Percentiles rank a stretch among this genome's conserved stretches.
These are phyloP conservation scores for Candida stauntonica DNA, from an alignment of 805 yeast species.

Conservation along the genomic window DNA sequence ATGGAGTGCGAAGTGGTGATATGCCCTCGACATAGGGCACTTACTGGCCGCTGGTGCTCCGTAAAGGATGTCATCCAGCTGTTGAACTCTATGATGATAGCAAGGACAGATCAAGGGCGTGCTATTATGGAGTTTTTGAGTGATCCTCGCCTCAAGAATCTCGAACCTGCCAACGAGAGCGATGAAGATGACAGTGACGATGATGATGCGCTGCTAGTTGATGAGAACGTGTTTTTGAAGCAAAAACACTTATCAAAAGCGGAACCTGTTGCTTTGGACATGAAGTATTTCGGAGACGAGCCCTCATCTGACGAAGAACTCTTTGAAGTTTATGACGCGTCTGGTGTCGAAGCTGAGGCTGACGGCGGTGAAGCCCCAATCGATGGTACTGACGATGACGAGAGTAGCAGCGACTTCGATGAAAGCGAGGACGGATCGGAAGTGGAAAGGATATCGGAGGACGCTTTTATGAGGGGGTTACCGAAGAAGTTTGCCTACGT, in stretches of 20 bases:
- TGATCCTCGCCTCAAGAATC: slow-evolving; percentile 2
- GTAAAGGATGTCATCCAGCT: slow-evolving; percentile 20
- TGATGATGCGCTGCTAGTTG: slow-evolving; percentile 8
- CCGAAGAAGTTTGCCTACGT: neutral
- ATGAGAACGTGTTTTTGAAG: slow-evolving; percentile 10
- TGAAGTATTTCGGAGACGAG: slow-evolving; percentile 11
- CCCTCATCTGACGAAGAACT: slow-evolving; percentile 15
- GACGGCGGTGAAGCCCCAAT: neutral
- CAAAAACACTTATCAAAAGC: slow-evolving; percentile 1
- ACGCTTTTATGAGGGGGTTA: neutral
- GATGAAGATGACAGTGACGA: slow-evolving; percentile 10
- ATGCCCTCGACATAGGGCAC: slow-evolving; percentile 1
- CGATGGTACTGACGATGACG: neutral
- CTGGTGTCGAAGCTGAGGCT: slow-evolving; percentile 7
- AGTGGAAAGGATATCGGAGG: neutral
- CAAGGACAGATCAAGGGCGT: slow-evolving; percentile 2
- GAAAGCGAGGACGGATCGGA: neutral
- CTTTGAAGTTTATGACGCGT: slow-evolving; percentile 3
- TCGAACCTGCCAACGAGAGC: slow-evolving; percentile 1
- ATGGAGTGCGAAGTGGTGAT: slow-evolving; percentile 20
- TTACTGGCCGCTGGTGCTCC: slow-evolving; percentile 29
- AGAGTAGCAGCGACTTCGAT: neutral
- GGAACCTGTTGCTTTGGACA: neutral
- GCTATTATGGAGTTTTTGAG: slow-evolving; percentile 8
- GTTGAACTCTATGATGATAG: slow-evolving; percentile 3